phyloP scores from a whole-genome alignment of 176 grass and related monocot genomes.

The Panicum miliaceum region DNA sequence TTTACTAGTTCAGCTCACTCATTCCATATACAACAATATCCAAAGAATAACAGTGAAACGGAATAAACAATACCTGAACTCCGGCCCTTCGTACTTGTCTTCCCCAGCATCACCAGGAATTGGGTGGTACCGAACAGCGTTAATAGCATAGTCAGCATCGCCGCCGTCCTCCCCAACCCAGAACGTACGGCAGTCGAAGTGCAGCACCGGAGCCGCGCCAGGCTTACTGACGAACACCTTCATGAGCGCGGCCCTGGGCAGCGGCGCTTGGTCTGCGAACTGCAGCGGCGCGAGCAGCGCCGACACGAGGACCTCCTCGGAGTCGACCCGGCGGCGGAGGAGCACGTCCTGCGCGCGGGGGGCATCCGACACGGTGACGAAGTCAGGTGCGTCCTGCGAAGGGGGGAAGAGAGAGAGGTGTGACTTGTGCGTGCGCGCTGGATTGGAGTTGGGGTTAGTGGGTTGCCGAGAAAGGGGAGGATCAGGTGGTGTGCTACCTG shows the following conservation, averaged over 20 bases:
- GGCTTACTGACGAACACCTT: slow-evolving; percentile 78
- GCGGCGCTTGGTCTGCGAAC: slow-evolving; percentile 34
- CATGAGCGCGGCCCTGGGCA: slow-evolving; percentile 54
- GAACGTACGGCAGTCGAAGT: slow-evolving; percentile 67
- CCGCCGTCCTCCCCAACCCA: background rate
- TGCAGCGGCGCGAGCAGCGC: slow-evolving; percentile 69
- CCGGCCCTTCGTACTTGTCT: slow-evolving; percentile 14
- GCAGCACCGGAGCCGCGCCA: slow-evolving; percentile 52
- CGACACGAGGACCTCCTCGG: slow-evolving; percentile 72
- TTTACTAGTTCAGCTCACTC: no score
- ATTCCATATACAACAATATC: no score
- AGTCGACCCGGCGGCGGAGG: slow-evolving; percentile 39
- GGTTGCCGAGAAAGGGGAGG: background rate
- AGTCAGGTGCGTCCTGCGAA: slow-evolving; percentile 45
- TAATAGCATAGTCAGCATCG: slow-evolving; percentile 43
- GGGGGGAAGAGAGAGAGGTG: background rate
- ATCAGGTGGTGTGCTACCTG: background rate
- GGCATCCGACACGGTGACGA: slow-evolving; percentile 51
- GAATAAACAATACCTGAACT: slow-evolving; percentile 5
- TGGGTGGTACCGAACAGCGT: slow-evolving; percentile 50
- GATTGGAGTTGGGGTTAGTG: background rate
- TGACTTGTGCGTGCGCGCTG: background rate
- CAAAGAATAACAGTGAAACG: no score
- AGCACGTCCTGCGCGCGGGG: slow-evolving; percentile 61
- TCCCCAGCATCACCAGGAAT: slow-evolving; percentile 28